Evolutionary conservation across 129 eudicot genomes (phyloP), one percentile per base, ranked within the genome.

Genomic region (Escallonia rubra): DNA sequence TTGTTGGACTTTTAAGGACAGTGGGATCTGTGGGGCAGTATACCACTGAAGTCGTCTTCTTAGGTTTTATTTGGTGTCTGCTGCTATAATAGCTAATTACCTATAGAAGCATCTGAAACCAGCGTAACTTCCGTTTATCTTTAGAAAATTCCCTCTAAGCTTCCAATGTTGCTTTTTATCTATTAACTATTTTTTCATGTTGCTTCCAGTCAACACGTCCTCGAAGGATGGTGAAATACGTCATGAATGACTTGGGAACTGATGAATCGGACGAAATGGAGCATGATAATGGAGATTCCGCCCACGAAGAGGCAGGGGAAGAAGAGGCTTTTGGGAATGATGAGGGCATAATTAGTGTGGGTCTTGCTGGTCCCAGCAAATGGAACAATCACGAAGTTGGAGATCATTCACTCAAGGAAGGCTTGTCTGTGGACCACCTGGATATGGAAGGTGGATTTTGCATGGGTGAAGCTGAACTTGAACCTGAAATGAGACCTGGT

Each of bases 141-240:
- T 23, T 23, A 23, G 34, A 23, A 23, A 39, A n/a, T 71, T 51
- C 63, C 1, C 51, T 51, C 68, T 45, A 3, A 7, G 3, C n/a
- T n/a, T 46, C 11, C 6, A 23, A 9, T 61, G 55, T 23, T 59
- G 3, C 53, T 48, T 59, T 60, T 15, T 15, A 43, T 42, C 41
- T 5, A 16, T 60, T 54, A 55, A 7, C 41, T 11, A 41, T 63
- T 4, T 14, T 51, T 41, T 62, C 41, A 49, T 68, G 23, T 70
- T 41, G 64, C 57, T 78, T 61, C 43, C 87, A 87, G 97, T 87
- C 96, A 39, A 83, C 69, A 54, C 82, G 97, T 8, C 65, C 70
- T 70, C 82, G 87, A 63, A 90, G 85, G 88, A 50, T 65, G 10
- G 90, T 85, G 67, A 74, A 66, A 41, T 81, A 82, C 59, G 38